These are phyloP conservation scores for Lasiodiplodia citricola DNA, from an alignment of 2,329 filamentous ascomycete genomes.

Conservation along the genomic window DNA sequence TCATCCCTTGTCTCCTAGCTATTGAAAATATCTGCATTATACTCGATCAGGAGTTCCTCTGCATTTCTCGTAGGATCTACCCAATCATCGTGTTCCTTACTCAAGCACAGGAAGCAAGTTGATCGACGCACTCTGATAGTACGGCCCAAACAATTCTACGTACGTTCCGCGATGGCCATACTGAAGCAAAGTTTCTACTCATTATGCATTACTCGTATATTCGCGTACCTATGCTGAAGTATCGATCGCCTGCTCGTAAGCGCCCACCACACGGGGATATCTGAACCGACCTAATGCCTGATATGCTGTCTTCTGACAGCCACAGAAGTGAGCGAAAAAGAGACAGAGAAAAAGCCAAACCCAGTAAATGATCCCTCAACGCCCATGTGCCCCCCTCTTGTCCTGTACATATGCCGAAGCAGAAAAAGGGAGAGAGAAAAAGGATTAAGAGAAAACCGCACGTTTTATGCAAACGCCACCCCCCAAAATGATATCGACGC, in stretches of 20 bases:
- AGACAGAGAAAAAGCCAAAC: background rate
- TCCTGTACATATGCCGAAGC: background rate
- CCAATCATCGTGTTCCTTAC: too few species aligned
- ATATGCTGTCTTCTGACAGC: background rate
- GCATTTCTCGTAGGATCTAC: too few species aligned
- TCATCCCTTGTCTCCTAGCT: background rate
- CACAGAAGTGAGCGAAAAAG: background rate
- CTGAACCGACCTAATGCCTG: constrained; percentile 1
- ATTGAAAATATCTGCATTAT: background rate
- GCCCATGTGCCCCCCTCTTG: background rate
- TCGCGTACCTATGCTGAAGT: background rate
- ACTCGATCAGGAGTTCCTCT: background rate
- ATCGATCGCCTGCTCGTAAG: background rate
- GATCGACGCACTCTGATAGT: too few species aligned
- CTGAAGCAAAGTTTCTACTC: background rate
- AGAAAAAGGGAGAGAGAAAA: background rate
- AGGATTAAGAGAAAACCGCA: background rate
- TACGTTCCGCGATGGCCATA: too few species aligned
- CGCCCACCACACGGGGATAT: background rate
- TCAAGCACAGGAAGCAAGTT: too few species aligned
- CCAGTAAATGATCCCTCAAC: background rate
- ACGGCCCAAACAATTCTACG: too few species aligned
- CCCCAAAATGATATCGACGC: background rate
- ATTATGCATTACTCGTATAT: constrained; percentile 9
- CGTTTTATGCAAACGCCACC: background rate